phyloP scores from a whole-genome alignment of 179 eudicot species.

The Camellia oleifera region DNA sequence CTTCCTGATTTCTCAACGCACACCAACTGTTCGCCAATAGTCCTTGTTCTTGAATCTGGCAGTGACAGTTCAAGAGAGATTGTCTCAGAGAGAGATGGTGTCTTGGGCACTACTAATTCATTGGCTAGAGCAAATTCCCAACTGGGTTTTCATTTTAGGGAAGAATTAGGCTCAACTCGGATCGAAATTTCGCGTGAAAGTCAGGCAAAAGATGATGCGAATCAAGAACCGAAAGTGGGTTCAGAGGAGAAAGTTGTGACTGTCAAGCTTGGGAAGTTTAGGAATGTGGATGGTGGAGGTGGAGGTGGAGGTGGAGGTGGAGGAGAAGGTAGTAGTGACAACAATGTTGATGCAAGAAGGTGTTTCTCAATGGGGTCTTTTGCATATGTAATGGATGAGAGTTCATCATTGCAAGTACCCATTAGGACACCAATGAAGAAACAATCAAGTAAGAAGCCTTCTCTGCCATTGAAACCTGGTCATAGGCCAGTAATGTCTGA shows the following conservation, averaged over 20 bases:
- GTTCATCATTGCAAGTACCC: conserved; percentile 60
- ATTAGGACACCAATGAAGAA: conserved; percentile 59
- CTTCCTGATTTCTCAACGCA: conserved; percentile 36
- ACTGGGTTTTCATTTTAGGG: conserved; percentile 23
- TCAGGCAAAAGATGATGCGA: conserved; percentile 23
- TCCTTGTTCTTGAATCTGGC: conserved; percentile 66
- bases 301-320: conserved; percentile 24
- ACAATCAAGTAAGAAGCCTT: conserved; percentile 35
- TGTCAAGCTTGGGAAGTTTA: conserved; percentile 78
- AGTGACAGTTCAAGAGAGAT: conserved; percentile 58
- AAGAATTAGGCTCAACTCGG: conserved; percentile 27
- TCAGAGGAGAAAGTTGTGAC: conserved; percentile 45
- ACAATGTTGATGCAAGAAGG: conserved; percentile 56
- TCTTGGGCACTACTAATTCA: conserved; percentile 16
- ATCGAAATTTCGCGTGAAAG: conserved; percentile 23
- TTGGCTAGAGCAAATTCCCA: conserved; percentile 31
- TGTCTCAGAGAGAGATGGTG: conserved; percentile 16
- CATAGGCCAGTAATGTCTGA: conserved; percentile 61
- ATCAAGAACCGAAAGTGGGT: background rate
- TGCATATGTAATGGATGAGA: conserved; percentile 80
- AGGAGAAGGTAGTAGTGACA: conserved; percentile 45
- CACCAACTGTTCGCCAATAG: conserved; percentile 37
- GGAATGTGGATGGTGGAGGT: conserved; percentile 42
- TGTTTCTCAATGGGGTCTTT: conserved; percentile 94
- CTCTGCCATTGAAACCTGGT: conserved; percentile 37